Evolutionary conservation across 176 grass and related monocot species (phyloP).

Genomic region (Oryza longistaminata): DNA sequence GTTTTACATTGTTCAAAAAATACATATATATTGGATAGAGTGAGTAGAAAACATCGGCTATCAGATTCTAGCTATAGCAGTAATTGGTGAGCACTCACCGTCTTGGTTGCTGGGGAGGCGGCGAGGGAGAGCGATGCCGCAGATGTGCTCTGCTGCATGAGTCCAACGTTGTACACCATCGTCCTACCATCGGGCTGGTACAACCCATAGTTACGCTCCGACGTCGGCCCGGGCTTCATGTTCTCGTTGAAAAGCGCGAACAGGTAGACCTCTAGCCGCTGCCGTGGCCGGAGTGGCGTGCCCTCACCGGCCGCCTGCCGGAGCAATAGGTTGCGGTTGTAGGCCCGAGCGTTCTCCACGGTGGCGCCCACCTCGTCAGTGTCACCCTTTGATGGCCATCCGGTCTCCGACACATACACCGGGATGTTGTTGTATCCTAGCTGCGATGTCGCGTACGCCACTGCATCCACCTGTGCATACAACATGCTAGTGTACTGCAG

Average conservation of each 20-base stretch:
- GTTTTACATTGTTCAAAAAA: too few species aligned
- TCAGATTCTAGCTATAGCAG: too few species aligned
- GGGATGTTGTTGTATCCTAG: constrained; percentile 60
- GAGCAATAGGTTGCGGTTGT: constrained; percentile 81
- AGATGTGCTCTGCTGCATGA: constrained; percentile 37
- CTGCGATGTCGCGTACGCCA: constrained; percentile 64
- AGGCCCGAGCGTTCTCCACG: constrained; percentile 69
- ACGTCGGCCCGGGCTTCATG: constrained; percentile 81
- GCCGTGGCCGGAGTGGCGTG: constrained; percentile 75
- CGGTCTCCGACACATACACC: constrained; percentile 88
- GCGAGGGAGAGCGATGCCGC: constrained; percentile 67
- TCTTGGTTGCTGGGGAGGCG: constrained; percentile 44
- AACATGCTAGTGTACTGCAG: constrained; percentile 96
- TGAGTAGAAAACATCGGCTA: too few species aligned
- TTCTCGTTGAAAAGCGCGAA: constrained; percentile 98
- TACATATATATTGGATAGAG: too few species aligned
- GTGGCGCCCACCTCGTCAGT: constrained; percentile 70
- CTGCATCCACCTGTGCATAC: constrained; percentile 95
- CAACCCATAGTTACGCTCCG: constrained; percentile 89
- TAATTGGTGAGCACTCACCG: background rate
- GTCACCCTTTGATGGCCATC: constrained; percentile 96
- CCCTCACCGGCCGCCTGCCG: constrained; percentile 69
- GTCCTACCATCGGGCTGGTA: constrained; percentile 65
- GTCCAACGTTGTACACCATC: constrained; percentile 90
- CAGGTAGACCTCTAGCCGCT: constrained; percentile 77